A percentile compares a stretch with the other conserved stretches of the same genome.
Evolutionary conservation across 2,329 filamentous ascomycete species (phyloP).

Genomic region (Ceratocystis smalleyi): DNA sequence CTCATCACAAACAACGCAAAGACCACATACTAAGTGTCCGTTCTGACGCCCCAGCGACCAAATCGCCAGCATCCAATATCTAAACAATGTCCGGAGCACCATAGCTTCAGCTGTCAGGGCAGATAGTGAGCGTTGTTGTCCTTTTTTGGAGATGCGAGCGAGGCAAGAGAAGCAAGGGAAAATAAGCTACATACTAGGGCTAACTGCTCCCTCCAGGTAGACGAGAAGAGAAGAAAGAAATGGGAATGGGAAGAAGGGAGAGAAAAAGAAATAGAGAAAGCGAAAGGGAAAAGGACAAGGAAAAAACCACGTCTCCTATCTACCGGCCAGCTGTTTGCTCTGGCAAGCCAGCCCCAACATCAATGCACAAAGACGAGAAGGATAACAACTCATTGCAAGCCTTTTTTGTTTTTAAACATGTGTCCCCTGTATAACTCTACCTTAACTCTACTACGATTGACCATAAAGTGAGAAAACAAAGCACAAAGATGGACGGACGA

Average conservation of each 20-base stretch:
- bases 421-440: not conserved
- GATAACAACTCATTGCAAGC: not conserved
- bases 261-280: not conserved
- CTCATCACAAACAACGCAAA: not conserved
- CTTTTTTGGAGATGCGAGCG: not conserved
- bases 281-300: no score
- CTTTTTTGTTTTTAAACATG: not conserved
- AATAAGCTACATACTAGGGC: not conserved
- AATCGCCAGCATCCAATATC: not conserved
- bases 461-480: not conserved
- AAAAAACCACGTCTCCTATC: no score
- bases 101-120: slow-evolving; percentile 6
- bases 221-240: not conserved
- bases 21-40: slow-evolving; percentile 1
- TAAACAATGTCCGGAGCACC: not conserved
- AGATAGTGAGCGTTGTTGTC: not conserved
- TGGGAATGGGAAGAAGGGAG: not conserved
- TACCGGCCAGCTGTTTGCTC: not conserved
- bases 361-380: not conserved
- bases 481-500: not conserved
- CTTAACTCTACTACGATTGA: not conserved
- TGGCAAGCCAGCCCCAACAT: not conserved
- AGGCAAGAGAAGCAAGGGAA: not conserved
- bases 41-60: not conserved
- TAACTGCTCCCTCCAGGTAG: not conserved